phyloP scores from a whole-genome alignment of 1,284 basidiomycete genomes.

The Boletus semigastroideus region DNA sequence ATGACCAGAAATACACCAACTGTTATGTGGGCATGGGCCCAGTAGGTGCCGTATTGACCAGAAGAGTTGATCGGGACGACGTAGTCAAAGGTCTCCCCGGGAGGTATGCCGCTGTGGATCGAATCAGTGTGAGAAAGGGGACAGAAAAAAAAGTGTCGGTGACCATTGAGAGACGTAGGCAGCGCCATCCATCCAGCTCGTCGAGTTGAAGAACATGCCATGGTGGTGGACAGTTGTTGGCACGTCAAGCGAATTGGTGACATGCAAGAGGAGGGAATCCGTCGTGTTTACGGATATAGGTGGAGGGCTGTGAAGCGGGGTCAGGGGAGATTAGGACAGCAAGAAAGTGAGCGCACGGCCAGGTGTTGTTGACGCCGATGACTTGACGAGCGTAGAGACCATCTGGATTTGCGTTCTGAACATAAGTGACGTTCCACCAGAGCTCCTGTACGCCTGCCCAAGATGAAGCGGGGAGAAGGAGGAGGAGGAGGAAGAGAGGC shows the following conservation, averaged over 20 bases:
- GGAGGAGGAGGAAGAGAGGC: constrained; percentile 13
- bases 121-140: not conserved
- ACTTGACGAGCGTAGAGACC: constrained; percentile 71
- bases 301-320: constrained; percentile 59
- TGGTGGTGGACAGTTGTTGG: constrained; percentile 79
- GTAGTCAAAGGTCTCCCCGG: constrained; percentile 74
- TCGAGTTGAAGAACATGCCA: constrained; percentile 90
- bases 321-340: not conserved
- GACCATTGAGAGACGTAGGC: constrained; percentile 81
- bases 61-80: constrained; percentile 73
- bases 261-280: constrained; percentile 77
- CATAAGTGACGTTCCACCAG: constrained; percentile 84
- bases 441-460: constrained; percentile 62
- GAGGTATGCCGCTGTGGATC: constrained; percentile 75
- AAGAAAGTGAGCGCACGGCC: constrained; percentile 60
- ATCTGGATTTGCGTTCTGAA: constrained; percentile 72
- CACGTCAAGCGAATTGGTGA: constrained; percentile 66
- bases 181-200: constrained; percentile 89
- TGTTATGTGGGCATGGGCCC: constrained; percentile 77
- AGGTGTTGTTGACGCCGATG: constrained; percentile 86
- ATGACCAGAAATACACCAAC: constrained; percentile 34
- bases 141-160: constrained; percentile 6
- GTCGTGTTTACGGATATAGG: constrained; percentile 70
- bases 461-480: constrained; percentile 36
- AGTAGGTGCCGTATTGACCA: constrained; percentile 84